Evolutionary conservation across 192 early-diverging fungal species (phyloP), one percentile per base, ranked within the genome.

Genomic region (Backusella liffmaniae): DNA sequence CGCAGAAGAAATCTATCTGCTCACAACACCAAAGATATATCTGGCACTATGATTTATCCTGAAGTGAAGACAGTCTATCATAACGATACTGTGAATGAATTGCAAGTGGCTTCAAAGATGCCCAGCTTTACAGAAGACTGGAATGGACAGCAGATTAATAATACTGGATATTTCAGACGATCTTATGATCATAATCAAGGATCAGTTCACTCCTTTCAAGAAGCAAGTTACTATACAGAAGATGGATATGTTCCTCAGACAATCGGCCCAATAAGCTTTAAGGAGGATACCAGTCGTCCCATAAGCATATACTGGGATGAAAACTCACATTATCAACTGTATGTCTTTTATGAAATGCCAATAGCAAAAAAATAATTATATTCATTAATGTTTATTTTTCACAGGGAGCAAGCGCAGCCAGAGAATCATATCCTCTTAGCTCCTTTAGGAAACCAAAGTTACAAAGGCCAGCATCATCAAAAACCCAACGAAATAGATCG

Each of bases 371-470:
- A 21, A 23, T 21, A n/a, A 32, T 32, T 8, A 8, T 23, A 21
- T 10, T 26, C 13, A 29, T 62, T 62, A 29, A 62, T 26, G 7
- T 62, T 29, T 29, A 13, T 62, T 62, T 53, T 62, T 62, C 56
- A 62, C 23, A 62, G 56, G 56, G 56, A 62, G 26, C 56, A 62
- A 62, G 26, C 56, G 26, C 56, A 62, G 56, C 56, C 56, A 62
- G 56, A 62, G 13, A 62, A 62, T 62, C 56, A 62, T 62, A 62
- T 62, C 21, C 56, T 62, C 21, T 29, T 62, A 62, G 56, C 56
- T 62, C 56, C 56, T 26, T 62, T 62, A 62, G 56, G 56, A 62
- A 62, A 62, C 56, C 26, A 10, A 29, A 62, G 56, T 62, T 62
- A 62, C 56, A 62, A 62, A 29, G 56, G 56, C 56, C 56, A 62